Evolutionary conservation across 257 asterid species (phyloP), one percentile per base, ranked within the genome.

Genomic region (Coffea canephora): DNA sequence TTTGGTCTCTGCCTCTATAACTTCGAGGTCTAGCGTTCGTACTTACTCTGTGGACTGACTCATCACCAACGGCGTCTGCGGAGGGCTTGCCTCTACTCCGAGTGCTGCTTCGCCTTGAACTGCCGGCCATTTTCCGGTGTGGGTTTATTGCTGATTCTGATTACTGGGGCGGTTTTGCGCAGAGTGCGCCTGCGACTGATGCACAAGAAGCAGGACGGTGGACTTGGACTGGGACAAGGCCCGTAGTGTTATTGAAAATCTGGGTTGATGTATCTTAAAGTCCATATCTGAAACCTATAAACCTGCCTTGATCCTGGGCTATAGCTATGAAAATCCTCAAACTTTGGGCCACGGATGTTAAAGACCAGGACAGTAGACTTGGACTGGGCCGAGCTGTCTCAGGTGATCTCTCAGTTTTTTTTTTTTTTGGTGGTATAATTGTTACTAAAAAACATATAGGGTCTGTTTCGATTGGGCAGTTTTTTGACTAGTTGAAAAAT

Each of bases 61-160:
- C 84, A 82, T 87, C 91, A 61, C 52, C 88, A 39, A 78, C 79
- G 49, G 59, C 77, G 23, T 45, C 82, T 2, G 84, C 41, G 3
- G 91, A 36, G 69, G 87, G 77, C 77, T 72, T 79, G 61, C 78
- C 3, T 78, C 85, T 85, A 75, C 81, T 86, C 31, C 92, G 86
- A 62, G 82, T 74, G 78, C 72, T 19, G 61, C 67, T 86, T 83
- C 92, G 87, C 43, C 94, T 85, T 7, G 96, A 87, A 61, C 80
- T 67, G 77, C 86, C 96, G 81, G 90, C 79, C 98, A 94, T 94
- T 57, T 79, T 81, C 50, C 46, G 76, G 74, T 73, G 12, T 31
- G 66, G 74, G 71, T 61, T 79, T 31, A 62, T 8, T 21, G 27
- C 50, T 43, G 27, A 18, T 55, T 16, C 59, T 13, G 74, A 12